Evolutionary conservation across 106 monocot species (phyloP), one percentile per base, ranked within the genome.

Genomic region (Dioscorea alata): DNA sequence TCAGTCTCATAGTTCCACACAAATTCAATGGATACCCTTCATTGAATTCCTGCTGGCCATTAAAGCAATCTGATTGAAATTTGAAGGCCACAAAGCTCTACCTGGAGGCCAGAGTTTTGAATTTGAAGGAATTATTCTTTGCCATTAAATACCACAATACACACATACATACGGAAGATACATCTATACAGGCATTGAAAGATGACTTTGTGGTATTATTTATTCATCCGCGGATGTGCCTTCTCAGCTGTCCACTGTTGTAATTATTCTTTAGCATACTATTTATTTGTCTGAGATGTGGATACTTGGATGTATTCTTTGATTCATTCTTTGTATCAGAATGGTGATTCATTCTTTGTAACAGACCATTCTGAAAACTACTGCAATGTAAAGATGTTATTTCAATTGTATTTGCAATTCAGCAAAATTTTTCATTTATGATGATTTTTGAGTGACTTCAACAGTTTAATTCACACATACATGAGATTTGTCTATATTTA

Each of bases 31-130:
- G 16, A 4, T 56, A 19, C 19, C n/a, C 28, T 4, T 21, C 59
- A 22, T 23, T 23, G 59, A 12, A 22, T 23, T 59, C 22, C 12
- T 23, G 23, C n/a, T 20, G 23, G 23, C 23, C 12, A 59, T 59
- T 21, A 12, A 59, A 23, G 23, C 54, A 16, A 59, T 23, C 12
- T 59, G 19, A 23, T 20, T 23, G 4, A 23, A 23, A 20, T 20
- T 23, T 59, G 23, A 59, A 21, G 59, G 23, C 59, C 23, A 22
- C 19, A 42, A 1, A 21, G 20, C 23, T 28, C 28, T 22, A 21
- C 59, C 22, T 59, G 59, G 59, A 59, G 23, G 19, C 59, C 59
- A 59, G 22, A 59, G 12, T 59, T 59, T 59, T 59, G 59, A 8
- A 59, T 4, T 42, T 42, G 42, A 42, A 42, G 59, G 59, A 23